Evolutionary conservation across 1,284 basidiomycete species (phyloP), one percentile per base, ranked within the genome.

Genomic region (Laetiporus sulphureus): DNA sequence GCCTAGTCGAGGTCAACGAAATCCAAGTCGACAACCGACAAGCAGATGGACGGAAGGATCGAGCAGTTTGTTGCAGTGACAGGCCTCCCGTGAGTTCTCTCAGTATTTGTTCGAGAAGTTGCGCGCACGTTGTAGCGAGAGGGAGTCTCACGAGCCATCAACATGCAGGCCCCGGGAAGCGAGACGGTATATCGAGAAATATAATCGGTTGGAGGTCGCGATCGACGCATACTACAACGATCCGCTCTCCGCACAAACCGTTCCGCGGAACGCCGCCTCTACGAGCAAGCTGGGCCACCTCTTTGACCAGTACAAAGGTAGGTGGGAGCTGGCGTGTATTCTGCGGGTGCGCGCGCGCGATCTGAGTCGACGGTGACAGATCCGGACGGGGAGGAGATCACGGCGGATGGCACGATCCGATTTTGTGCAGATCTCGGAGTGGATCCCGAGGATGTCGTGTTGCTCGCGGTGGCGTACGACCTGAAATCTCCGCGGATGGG

Each of bases 221-320:
- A 66, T 91, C 32, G 83, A 92, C 61, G 79, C 82, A 0, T 92
- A 72, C 60, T 91, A 77, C 64, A 77, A 68, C 50, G 72, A 83
- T 39, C 47, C 55, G 30, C 36, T 42, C 16, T 20, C 27, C 27
- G 36, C 33, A 12, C 15, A 19, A 23, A 10, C 32, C 56, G 38
- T 39, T 40, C 54, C 44, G 59, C 53, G 45, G 55, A 57, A 40
- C 58, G 58, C 49, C 46, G 67, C 70, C 19, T 79, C 78, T 3
- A 72, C 73, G 29, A 72, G 66, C 61, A 78, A 78, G 54, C 64
- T 94, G 22, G 72, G 64, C 36, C 56, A 68, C 11, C 58, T 91
- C 5, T 94, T 91, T 55, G 80, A 91, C 44, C 69, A 71, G 45
- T 94, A 91, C 64, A 87, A 85, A 67, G 88, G 87, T 87, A 43